Evolutionary conservation across 208 protist species (phyloP).

Genomic region (Crithidia expoeki): DNA sequence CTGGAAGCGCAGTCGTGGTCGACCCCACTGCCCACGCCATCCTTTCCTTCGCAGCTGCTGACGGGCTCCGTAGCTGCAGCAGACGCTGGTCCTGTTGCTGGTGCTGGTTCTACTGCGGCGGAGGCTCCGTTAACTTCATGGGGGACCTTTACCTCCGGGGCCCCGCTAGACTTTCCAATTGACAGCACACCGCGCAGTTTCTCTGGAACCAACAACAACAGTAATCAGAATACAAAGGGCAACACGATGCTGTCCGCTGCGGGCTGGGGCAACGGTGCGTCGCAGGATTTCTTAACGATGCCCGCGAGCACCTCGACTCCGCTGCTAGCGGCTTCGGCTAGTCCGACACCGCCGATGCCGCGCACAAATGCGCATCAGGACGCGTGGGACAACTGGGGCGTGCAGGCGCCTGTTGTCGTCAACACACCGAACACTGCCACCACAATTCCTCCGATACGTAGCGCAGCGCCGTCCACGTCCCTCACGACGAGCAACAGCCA

Average conservation of each 20-base stretch:
- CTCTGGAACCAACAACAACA: not conserved
- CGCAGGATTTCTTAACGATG: not conserved
- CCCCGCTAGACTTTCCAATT: slow-evolving; percentile 36
- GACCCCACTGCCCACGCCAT: not conserved
- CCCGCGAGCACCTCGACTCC: slow-evolving; percentile 2
- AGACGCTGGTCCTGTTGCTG: not conserved
- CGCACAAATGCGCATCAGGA: not conserved
- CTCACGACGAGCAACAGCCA: not conserved
- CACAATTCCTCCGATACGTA: too few species aligned
- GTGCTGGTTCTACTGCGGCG: not conserved
- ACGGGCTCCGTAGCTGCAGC: not conserved
- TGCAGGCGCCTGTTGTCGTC: slow-evolving; percentile 19
- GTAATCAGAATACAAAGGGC: not conserved
- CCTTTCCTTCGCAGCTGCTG: not conserved
- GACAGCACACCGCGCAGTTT: not conserved
- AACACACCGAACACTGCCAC: slow-evolving; percentile 3
- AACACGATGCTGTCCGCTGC: not conserved
- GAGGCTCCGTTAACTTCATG: not conserved
- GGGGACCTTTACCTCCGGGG: slow-evolving; percentile 46
- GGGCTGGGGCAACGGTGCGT: not conserved
- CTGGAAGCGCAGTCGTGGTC: slow-evolving; percentile 5
- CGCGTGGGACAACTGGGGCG: slow-evolving; percentile 30
- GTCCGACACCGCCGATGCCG: slow-evolving; percentile 10
- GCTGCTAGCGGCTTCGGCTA: not conserved
- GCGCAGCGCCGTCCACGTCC: too few species aligned